Evolutionary conservation across 2,329 filamentous ascomycete genomes (phyloP), one percentile per base, ranked within the genome.

Genomic region (Aureobasidium namibiae): DNA sequence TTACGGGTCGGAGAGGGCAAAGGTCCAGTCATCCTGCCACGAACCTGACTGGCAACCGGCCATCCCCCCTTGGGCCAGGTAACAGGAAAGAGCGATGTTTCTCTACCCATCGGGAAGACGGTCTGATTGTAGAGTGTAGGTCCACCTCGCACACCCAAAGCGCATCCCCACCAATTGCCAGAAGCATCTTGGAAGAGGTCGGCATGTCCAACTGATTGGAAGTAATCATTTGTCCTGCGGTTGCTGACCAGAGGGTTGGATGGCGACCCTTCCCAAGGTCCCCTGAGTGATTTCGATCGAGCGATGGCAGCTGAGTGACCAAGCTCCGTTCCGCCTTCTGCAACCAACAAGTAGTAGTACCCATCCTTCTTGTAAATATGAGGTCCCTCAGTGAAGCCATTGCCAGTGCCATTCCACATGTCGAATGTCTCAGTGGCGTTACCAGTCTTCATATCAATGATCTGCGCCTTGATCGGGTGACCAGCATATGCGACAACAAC

Each of bases 131-230:
- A 42, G 10, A 42, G 39, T 29, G 2, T 45, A 0, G 76, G 73
- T 0, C 75, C 77, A 18, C 71, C 73, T 3, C 80, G 70, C 0
- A 76, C 78, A 0, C 76, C 72, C 1, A 84, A 68, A 1, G 74
- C 73, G 4, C 77, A 69, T 0, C 73, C 76, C 80, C 79, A 82
- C 81, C 81, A 83, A 34, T 78, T 75, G 0, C 76, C 78, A 0
- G 64, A 36, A 1, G 63, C 63, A 61, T 84, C 81, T 50, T 81
- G 76, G 61, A 84, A 83, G 2, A 84, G 61, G 62, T 84, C 82
- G 0, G 78, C 77, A 54, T 84, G 82, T 0, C 81, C 82, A 0
- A 82, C 76, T 1, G 80, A 80, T 62, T 83, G 80, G 59, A 66
- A 72, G 72, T 71, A 69, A 14, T 65, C 60, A 1, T 61, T 61